Percentiles rank a stretch among this genome's conserved stretches.
Evolutionary conservation across 2,329 filamentous ascomycete genomes (phyloP).

Genomic region (Lecanosticta acicola): DNA sequence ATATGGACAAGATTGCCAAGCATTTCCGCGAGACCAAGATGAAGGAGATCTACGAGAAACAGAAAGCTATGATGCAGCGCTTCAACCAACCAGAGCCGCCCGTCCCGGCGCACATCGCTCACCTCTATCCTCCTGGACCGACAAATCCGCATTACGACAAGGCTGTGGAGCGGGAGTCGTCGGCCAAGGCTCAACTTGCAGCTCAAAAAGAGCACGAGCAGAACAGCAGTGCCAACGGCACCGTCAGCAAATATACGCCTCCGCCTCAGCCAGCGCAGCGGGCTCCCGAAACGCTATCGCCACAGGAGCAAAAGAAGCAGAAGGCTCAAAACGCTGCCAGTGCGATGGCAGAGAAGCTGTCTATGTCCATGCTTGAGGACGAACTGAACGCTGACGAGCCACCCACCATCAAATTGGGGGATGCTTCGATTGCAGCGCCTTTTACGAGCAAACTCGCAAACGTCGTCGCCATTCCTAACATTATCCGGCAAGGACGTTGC

Average conservation of each 20-base stretch:
- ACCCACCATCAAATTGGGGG: slow-evolving; percentile 91
- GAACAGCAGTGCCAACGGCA: slow-evolving; percentile 31
- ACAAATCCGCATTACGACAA: slow-evolving; percentile 91
- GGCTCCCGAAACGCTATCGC: slow-evolving; percentile 25
- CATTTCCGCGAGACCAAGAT: slow-evolving; percentile 92
- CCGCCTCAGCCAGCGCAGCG: slow-evolving; percentile 15
- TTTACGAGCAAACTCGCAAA: slow-evolving; percentile 98
- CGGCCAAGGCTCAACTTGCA: slow-evolving; percentile 62
- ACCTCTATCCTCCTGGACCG: slow-evolving; percentile 86
- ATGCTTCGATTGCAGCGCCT: slow-evolving; percentile 92
- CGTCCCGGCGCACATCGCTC: slow-evolving; percentile 84
- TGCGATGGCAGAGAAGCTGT: slow-evolving; percentile 78
- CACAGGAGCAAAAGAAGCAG: slow-evolving; percentile 49
- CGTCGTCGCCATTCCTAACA: slow-evolving; percentile 94
- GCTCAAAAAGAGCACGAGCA: slow-evolving; percentile 45
- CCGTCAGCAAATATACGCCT: slow-evolving; percentile 22
- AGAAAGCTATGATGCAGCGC: slow-evolving; percentile 80
- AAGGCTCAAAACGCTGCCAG: slow-evolving; percentile 65
- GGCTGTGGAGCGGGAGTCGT: slow-evolving; percentile 79
- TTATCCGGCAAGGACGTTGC: slow-evolving; percentile 94
- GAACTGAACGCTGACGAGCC: slow-evolving; percentile 86
- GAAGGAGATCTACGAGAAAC: slow-evolving; percentile 98
- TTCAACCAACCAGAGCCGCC: slow-evolving; percentile 95
- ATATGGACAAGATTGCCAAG: slow-evolving; percentile 85
- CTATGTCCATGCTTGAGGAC: slow-evolving; percentile 79